Evolutionary conservation across 495 filamentous ascomycete species (phyloP).

Genomic region (Hyaloscypha variabilis): DNA sequence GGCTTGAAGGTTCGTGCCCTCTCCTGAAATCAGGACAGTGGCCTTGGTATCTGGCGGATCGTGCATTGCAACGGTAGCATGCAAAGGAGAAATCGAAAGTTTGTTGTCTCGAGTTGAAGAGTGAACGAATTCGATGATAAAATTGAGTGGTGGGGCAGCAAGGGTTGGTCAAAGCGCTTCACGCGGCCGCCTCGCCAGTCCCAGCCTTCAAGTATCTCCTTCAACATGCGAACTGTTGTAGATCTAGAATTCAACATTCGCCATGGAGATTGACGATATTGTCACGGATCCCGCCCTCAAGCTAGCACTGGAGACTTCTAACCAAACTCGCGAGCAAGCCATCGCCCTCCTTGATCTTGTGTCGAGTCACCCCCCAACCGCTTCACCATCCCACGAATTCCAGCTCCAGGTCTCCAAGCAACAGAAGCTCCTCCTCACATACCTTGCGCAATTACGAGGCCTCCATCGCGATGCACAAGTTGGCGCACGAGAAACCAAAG

Average conservation of each 20-base stretch:
- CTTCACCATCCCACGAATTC: constrained; percentile 46
- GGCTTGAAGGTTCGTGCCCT: constrained; percentile 87
- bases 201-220: neutral
- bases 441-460: constrained; percentile 79
- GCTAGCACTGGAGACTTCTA: constrained; percentile 71
- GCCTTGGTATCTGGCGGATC: constrained; percentile 26
- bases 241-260: neutral
- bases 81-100: neutral
- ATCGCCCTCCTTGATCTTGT: constrained; percentile 64
- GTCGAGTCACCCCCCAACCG: constrained; percentile 35
- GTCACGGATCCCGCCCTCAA: constrained; percentile 71
- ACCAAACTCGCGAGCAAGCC: constrained; percentile 72
- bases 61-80: constrained; percentile 5
- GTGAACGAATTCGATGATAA: neutral
- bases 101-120: neutral
- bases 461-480: constrained; percentile 81
- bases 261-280: constrained; percentile 55
- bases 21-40: constrained; percentile 65
- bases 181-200: neutral
- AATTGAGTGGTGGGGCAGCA: neutral
- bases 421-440: constrained; percentile 78
- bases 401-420: constrained; percentile 70
- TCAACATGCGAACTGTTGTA: too few relatives aligned
- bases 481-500: constrained; percentile 82
- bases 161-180: too few relatives aligned